Conservation (phyloP, 805 yeast species). For the Candida odintsovae region DNA sequence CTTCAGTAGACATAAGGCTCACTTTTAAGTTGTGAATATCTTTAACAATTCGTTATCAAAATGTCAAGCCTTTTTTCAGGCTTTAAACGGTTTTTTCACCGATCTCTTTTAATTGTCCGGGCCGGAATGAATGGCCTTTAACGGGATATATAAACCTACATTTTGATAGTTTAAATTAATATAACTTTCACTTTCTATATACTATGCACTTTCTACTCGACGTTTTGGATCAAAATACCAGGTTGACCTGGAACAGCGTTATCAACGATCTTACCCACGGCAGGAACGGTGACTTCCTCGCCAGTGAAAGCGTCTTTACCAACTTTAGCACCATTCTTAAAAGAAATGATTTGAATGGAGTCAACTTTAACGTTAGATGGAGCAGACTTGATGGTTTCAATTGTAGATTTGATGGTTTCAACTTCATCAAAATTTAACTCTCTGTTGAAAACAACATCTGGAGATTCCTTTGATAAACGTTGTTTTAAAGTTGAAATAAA, state of each 20-base stretch:
- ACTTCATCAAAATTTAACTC: constrained; percentile 79
- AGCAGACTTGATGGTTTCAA: constrained; percentile 53
- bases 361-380: constrained; percentile 54
- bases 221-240: constrained; percentile 71
- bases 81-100: not conserved
- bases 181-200: not conserved
- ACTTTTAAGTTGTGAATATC: too few relatives aligned
- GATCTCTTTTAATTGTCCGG: too few relatives aligned
- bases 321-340: constrained; percentile 53
- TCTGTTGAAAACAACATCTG: constrained; percentile 82
- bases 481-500: constrained; percentile 83
- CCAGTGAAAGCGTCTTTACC: constrained; percentile 70
- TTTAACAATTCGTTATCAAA: too few relatives aligned
- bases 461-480: constrained; percentile 63
- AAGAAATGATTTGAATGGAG: constrained; percentile 53
- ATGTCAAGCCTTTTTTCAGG: too few relatives aligned
- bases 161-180: too few relatives aligned
- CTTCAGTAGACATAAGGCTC: not conserved
- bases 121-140: too few relatives aligned
- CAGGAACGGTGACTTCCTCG: constrained; percentile 58
- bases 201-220: constrained; percentile 21
- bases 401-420: constrained; percentile 52
- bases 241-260: constrained; percentile 92
- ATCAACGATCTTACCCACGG: constrained; percentile 64
- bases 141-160: too few relatives aligned